phyloP scores from a whole-genome alignment of 1,284 basidiomycete genomes.

The Entoloma clypeatum region DNA sequence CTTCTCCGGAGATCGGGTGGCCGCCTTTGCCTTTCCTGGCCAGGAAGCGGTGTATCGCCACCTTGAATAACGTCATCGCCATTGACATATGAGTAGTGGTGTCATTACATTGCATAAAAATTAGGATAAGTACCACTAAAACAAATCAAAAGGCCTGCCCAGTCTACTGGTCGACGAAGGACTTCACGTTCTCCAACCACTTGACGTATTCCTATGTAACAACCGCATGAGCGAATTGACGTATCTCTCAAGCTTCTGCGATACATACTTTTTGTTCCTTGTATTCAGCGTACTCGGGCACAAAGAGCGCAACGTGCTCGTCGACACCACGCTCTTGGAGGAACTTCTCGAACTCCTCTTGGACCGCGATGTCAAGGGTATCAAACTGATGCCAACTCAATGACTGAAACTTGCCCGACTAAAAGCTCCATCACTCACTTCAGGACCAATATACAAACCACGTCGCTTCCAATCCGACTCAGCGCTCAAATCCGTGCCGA shows the following conservation, averaged over 20 bases:
- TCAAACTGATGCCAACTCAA: constrained; percentile 59
- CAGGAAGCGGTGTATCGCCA: too few relatives aligned
- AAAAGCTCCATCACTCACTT: constrained; percentile 44
- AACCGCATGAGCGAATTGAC: constrained; percentile 6
- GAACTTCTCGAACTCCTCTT: constrained; percentile 83
- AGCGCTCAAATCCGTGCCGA: constrained; percentile 78
- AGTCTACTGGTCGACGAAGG: constrained; percentile 70
- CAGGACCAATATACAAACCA: constrained; percentile 89
- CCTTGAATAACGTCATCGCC: too few relatives aligned
- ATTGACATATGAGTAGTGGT: too few relatives aligned
- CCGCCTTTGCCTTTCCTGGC: too few relatives aligned
- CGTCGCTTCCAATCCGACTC: constrained; percentile 94
- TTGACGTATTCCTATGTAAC: constrained; percentile 80
- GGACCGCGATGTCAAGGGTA: constrained; percentile 82
- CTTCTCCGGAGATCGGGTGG: too few relatives aligned
- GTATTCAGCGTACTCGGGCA: constrained; percentile 80
- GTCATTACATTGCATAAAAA: too few relatives aligned
- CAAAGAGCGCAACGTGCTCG: constrained; percentile 75
- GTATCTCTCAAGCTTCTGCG: constrained; percentile 5
- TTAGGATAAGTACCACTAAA: too few relatives aligned
- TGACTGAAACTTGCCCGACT: constrained; percentile 6
- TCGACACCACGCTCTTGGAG: constrained; percentile 86
- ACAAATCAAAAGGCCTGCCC: too few relatives aligned
- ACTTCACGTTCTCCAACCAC: constrained; percentile 85
- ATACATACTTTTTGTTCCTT: constrained; percentile 83